Percentiles rank a stretch among this genome's conserved stretches.
Evolutionary conservation across 2,329 filamentous ascomycete species (phyloP).

Genomic region (Aspergillus alliaceus): DNA sequence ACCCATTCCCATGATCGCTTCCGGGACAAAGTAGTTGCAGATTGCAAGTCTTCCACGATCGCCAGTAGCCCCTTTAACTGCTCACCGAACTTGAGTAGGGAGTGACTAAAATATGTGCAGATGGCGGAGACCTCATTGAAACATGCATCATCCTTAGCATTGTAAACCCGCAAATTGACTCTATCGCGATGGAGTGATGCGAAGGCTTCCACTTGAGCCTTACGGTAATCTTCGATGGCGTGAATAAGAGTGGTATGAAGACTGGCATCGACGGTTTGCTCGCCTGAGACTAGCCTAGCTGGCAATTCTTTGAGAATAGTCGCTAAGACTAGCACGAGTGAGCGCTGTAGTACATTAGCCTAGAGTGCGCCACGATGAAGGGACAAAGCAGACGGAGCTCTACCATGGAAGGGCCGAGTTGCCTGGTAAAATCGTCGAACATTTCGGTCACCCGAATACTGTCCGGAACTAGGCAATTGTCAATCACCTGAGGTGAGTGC

Average conservation of each 20-base stretch:
- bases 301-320: conserved; percentile 85
- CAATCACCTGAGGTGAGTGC: too few relatives aligned
- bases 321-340: conserved; percentile 82
- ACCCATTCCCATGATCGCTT: conserved; percentile 79
- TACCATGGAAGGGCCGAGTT: conserved; percentile 86
- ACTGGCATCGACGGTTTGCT: conserved; percentile 69
- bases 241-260: conserved; percentile 77
- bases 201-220: conserved; percentile 73
- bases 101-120: conserved; percentile 94
- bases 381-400: not conserved
- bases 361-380: not conserved
- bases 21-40: conserved; percentile 59
- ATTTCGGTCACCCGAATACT: conserved; percentile 67
- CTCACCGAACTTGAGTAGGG: conserved; percentile 83
- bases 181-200: conserved; percentile 77
- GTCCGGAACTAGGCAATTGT: too few relatives aligned
- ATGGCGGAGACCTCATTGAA: conserved; percentile 97
- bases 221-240: conserved; percentile 76
- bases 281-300: conserved; percentile 68
- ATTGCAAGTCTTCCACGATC: conserved; percentile 79
- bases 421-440: conserved; percentile 83
- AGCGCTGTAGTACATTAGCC: conserved; percentile 58
- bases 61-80: conserved; percentile 82
- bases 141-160: conserved; percentile 79
- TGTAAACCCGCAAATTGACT: conserved; percentile 64